phyloP scores from a whole-genome alignment of 2,329 filamentous ascomycete genomes.

The Ceratocystis papillata region DNA sequence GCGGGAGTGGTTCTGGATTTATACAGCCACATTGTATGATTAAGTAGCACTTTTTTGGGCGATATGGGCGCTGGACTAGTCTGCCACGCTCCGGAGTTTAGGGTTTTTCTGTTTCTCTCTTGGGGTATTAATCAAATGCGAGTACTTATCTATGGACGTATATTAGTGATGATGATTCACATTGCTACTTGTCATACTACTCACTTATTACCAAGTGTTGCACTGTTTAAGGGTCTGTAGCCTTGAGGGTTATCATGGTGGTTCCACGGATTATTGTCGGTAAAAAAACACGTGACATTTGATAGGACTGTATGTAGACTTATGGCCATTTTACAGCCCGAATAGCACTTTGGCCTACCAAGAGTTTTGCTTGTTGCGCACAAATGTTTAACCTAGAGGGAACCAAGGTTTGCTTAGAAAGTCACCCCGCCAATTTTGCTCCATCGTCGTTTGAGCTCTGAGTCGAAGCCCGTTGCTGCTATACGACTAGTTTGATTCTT shows the following conservation, averaged over 20 bases:
- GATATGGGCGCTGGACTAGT: neutral
- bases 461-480: constrained; percentile 15
- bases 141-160: no score
- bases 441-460: constrained; percentile 19
- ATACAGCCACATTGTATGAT: constrained; percentile 1
- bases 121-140: neutral
- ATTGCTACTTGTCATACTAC: neutral
- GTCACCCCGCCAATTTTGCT: constrained; percentile 16
- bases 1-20: neutral
- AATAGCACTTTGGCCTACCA: constrained; percentile 7
- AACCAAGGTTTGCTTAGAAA: neutral
- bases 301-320: neutral
- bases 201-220: no score
- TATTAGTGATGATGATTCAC: no score
- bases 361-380: constrained; percentile 15
- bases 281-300: constrained; percentile 15
- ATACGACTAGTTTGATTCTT: constrained; percentile 12
- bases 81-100: constrained; percentile 1
- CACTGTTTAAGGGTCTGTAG: neutral
- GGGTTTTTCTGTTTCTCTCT: constrained; percentile 1
- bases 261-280: neutral
- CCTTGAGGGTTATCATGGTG: neutral
- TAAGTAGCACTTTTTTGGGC: neutral
- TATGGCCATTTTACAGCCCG: constrained; percentile 1
- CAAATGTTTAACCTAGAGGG: constrained; percentile 17